phyloP scores from a whole-genome alignment of 306 rosid species.

The Elaeagnus macrophylla region DNA sequence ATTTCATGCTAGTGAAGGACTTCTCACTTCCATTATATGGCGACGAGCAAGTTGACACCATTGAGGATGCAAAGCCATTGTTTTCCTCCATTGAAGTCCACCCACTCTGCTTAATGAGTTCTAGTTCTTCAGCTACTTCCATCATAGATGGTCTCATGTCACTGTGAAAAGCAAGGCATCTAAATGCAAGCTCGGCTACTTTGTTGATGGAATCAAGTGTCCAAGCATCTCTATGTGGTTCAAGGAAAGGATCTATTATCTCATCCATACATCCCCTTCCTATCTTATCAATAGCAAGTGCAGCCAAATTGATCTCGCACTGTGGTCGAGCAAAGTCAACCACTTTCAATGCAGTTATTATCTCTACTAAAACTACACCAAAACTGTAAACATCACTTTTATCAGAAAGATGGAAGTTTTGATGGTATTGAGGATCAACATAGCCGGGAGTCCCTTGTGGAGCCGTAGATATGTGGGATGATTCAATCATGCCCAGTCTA shows the following conservation, averaged over 20 bases:
- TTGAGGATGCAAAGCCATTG: conserved; percentile 41
- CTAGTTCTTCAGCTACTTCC: conserved; percentile 92
- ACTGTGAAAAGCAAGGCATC: conserved; percentile 93
- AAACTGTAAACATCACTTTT: conserved; percentile 95
- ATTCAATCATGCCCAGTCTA: conserved; percentile 77
- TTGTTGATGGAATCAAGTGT: conserved; percentile 79
- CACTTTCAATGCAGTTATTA: conserved; percentile 83
- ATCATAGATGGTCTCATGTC: conserved; percentile 90
- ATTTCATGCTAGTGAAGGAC: conserved; percentile 25
- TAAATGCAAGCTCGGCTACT: conserved; percentile 90
- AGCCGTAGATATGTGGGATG: conserved; percentile 84
- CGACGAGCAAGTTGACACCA: conserved; percentile 53
- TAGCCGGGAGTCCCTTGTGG: conserved; percentile 99
- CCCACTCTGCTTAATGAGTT: conserved; percentile 59
- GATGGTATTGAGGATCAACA: conserved; percentile 97
- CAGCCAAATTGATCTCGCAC: conserved; percentile 79
- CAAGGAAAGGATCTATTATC: conserved; percentile 77
- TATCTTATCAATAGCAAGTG: conserved; percentile 88
- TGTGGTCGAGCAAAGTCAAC: conserved; percentile 82
- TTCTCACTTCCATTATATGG: conserved; percentile 47
- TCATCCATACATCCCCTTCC: conserved; percentile 75
- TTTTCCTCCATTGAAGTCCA: conserved; percentile 77
- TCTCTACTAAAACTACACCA: conserved; percentile 90
- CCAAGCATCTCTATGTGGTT: conserved; percentile 96
- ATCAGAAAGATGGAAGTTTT: conserved; percentile 90